A percentile compares a stretch with the other conserved stretches of the same genome.
phyloP scores from a whole-genome alignment of 495 filamentous ascomycete species.

The Penicillium angulare region DNA sequence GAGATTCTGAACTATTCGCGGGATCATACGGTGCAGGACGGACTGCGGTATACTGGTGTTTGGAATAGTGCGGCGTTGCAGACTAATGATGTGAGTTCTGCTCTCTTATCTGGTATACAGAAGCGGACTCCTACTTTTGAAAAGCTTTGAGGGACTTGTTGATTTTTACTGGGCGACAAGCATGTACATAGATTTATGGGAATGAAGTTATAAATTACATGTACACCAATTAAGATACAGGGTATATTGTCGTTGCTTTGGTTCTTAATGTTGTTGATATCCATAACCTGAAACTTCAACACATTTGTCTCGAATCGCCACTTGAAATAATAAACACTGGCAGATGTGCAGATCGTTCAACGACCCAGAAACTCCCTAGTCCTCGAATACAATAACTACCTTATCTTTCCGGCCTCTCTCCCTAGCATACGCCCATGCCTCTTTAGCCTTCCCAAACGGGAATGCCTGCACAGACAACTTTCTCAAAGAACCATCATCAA shows the following conservation, averaged over 20 bases:
- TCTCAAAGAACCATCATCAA: background rate
- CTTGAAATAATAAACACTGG: too few relatives aligned
- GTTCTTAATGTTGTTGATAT: too few relatives aligned
- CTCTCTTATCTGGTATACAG: slow-evolving; percentile 71
- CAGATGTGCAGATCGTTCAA: too few relatives aligned
- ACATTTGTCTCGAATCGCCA: too few relatives aligned
- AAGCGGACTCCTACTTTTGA: slow-evolving; percentile 82
- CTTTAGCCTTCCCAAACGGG: background rate
- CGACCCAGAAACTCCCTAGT: too few relatives aligned
- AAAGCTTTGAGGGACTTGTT: slow-evolving; percentile 60
- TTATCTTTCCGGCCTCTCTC: slow-evolving; percentile 1
- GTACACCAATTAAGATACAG: too few relatives aligned
- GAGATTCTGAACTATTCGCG: slow-evolving; percentile 84
- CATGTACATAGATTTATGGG: too few relatives aligned
- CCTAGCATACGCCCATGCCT: slow-evolving; percentile 1
- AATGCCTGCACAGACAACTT: background rate
- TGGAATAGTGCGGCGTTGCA: slow-evolving; percentile 88
- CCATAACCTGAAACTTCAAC: too few relatives aligned
- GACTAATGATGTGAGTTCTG: slow-evolving; percentile 70
- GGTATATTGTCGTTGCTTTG: too few relatives aligned
- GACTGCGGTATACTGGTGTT: slow-evolving; percentile 75
- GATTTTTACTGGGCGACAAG: too few relatives aligned
- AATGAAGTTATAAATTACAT: too few relatives aligned
- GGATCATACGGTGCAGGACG: slow-evolving; percentile 75
- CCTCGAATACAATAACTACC: slow-evolving; percentile 1